Base-by-base conservation (phyloP, 768 basidiomycete species). In the Mycena alexandri region DNA sequence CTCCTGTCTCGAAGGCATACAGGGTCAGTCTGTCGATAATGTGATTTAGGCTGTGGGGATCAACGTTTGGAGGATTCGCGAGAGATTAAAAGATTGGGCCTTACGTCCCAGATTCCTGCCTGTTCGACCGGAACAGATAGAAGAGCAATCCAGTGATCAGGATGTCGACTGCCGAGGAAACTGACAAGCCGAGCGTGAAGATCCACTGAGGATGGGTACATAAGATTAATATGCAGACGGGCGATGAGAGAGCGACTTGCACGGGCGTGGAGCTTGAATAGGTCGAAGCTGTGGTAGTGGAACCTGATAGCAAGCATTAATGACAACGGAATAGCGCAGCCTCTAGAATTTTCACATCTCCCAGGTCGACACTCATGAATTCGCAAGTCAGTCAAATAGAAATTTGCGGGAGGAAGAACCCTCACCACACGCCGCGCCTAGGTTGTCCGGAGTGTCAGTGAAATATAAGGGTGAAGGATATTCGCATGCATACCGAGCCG, bases 1-100 rank as follows among this genome's bases (percentile, higher is more conserved):
- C 76, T 17, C 86, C 86, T 41, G 83, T 87, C 71, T 88, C 86
- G 61, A 87, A 85, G 0, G 85, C 79, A 70, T 88, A 88, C 16
- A 82, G 71, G 34, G 84, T 84, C 25, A 87, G 75, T 2, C 81
- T 74, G 50, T 86, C 79, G 56, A 88, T 82, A 29, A 87, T 73
- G 0, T 77, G 78, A 64, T 86, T 85, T 59, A 87, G 63, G 57
- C 85, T 87, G 50, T 17, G 14, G 41, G 21, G 24, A 50, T 43
- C 29, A 17, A n/a, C 13, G 22, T 21, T 24, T 11, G 55, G 47
- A 17, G 17, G 17, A 47, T 24, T 25, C 3, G 2, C 42, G 25
- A 54, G 16, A 29, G 44, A 36, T 19, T 3, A 6, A 51, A 67
- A 19, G 52, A 65, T 36, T 41, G 19, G 25, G 43, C 67, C 77